A percentile compares a stretch with the other conserved stretches of the same genome.
Evolutionary conservation across 495 filamentous ascomycete genomes (phyloP).

Genomic region (Podospora pseudopauciseta): DNA sequence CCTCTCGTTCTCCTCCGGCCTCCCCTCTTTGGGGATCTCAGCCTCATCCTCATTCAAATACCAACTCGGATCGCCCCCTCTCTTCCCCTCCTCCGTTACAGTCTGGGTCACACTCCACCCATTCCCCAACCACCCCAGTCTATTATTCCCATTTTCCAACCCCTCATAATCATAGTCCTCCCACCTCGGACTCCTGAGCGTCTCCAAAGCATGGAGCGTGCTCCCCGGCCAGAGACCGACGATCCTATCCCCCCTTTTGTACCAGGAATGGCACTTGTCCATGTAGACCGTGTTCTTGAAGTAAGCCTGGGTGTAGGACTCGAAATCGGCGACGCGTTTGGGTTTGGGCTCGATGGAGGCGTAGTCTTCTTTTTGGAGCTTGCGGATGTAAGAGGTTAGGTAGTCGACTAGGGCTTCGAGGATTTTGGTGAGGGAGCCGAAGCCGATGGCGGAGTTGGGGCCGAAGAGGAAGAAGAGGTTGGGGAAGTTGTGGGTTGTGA

Average conservation of each 20-base stretch:
- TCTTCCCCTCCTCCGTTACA: neutral
- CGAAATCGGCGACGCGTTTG: conserved; percentile 58
- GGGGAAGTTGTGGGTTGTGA: conserved; percentile 62
- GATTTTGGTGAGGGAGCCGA: conserved; percentile 52
- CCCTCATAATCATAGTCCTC: conserved; percentile 44
- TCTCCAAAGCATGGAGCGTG: conserved; percentile 44
- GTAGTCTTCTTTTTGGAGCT: conserved; percentile 65
- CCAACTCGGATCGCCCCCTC: conserved; percentile 45
- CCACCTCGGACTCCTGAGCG: conserved; percentile 42
- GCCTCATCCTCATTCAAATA: conserved; percentile 47
- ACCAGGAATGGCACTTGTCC: conserved; percentile 69
- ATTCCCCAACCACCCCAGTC: conserved; percentile 48
- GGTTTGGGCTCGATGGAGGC: conserved; percentile 50
- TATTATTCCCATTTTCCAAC: conserved; percentile 27
- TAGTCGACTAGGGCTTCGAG: conserved; percentile 61
- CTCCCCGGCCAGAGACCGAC: conserved; percentile 43
- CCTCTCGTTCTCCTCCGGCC: conserved; percentile 43
- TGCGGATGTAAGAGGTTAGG: conserved; percentile 59
- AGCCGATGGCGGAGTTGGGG: conserved; percentile 56
- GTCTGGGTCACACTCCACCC: conserved; percentile 47
- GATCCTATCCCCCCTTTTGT: conserved; percentile 46
- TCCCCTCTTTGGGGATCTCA: conserved; percentile 37
- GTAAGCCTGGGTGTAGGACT: conserved; percentile 58
- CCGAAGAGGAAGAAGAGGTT: conserved; percentile 63
- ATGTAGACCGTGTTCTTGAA: conserved; percentile 62